Percentiles rank a stretch among this genome's conserved stretches.
Evolutionary conservation across 225 moss, liverwort and hornwort species (phyloP).

Genomic region (Straminergon stramineum): DNA sequence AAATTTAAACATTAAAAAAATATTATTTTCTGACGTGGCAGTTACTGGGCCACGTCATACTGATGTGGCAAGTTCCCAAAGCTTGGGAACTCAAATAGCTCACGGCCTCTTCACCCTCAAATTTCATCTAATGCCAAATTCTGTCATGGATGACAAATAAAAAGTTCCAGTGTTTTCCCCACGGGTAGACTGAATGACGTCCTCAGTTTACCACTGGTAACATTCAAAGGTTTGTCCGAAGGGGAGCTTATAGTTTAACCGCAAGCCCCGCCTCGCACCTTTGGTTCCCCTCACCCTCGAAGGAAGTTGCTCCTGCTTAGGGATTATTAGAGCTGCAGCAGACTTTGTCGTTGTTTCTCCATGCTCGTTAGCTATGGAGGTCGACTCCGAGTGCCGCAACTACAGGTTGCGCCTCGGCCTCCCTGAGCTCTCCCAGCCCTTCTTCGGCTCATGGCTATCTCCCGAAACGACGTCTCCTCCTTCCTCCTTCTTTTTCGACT

Average conservation of each 20-base stretch:
- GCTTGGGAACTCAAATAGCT: too few species aligned
- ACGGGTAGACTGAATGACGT: too few species aligned
- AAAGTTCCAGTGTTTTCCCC: neutral
- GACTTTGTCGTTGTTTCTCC: neutral
- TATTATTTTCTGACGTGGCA: too few species aligned
- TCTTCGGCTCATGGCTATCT: constrained; percentile 58
- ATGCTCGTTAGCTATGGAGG: constrained; percentile 19
- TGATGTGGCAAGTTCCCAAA: too few species aligned
- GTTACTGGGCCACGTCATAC: too few species aligned
- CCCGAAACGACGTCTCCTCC: constrained; percentile 5
- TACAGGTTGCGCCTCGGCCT: constrained; percentile 65
- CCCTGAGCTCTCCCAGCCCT: constrained; percentile 55
- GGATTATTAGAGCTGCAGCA: neutral
- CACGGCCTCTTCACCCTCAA: too few species aligned
- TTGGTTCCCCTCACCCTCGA: neutral
- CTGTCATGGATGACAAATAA: neutral
- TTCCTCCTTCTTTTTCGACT: constrained; percentile 8
- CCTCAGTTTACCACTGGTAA: neutral
- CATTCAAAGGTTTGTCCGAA: neutral
- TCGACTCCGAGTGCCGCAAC: constrained; percentile 20
- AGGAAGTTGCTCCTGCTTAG: neutral
- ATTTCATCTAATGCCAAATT: too few species aligned
- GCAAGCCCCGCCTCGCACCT: neutral
- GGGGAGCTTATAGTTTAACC: neutral
- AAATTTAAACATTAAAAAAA: too few species aligned